Base-by-base conservation (phyloP, 2,329 filamentous ascomycete species). In the Exophiala calicioides region DNA sequence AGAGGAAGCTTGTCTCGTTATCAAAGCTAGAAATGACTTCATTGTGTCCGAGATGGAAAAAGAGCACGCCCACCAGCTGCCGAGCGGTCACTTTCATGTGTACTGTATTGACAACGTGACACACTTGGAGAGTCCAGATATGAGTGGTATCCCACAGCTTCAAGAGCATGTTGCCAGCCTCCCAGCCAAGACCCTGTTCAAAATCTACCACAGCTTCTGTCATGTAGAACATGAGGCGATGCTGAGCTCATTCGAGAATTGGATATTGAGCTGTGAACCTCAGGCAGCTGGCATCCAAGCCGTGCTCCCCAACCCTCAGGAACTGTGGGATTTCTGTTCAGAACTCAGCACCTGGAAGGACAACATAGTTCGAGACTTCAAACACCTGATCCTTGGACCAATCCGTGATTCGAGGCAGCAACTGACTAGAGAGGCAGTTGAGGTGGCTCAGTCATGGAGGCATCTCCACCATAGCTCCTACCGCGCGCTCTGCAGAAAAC, bases 31-130 rank as follows among this genome's bases (percentile, higher is more conserved):
- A 15, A 52, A 52, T 23, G 12, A 26, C 10, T 36, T 34, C 4
- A 36, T 49, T 4, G 21, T 15, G 5, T 12, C 21, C 9, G 32
- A 37, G 2, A 3, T 52, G 29, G 20, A 27, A n/a, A 13, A 30
- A 9, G 32, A 27, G 6, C 45, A 44, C 16, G 23, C 27, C 7
- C 9, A 29, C 3, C 6, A n/a, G 3, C 13, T 49, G 5, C n/a
- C 20, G 5, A 12, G 16, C 2, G 26, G 20, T 5, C 7, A 45
- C 13, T 29, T 52, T 9, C 18, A 42, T 7, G 41, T 52, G 5
- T 48, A 44, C 21, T 49, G 45, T 26, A 37, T 52, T 12, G 50
- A 52, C 31, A 48, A 36, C 12, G 10, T 20, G 19, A n/a, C 38
- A 20, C 26, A 26, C 19, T 15, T 23, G 12, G 26, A 30, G 23